These are phyloP conservation scores for Chaetomiaceae sp. DNA, from an alignment of 2,329 filamentous ascomycete species.

Conservation along the genomic window DNA sequence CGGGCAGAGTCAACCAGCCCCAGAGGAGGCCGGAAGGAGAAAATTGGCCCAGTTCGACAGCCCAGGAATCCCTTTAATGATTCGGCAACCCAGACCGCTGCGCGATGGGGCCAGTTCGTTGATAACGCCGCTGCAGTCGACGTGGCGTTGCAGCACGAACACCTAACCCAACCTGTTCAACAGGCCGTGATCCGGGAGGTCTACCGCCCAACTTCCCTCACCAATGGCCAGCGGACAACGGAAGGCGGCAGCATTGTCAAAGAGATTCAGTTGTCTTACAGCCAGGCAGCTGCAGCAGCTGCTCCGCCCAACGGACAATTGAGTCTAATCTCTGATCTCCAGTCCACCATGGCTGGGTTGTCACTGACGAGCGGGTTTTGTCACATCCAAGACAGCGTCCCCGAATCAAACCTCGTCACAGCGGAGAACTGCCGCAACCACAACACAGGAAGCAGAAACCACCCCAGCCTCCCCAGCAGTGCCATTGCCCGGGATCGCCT, in stretches of 20 bases:
- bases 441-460: no score
- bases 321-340: neutral
- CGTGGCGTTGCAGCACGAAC: neutral
- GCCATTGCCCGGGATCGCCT: no score
- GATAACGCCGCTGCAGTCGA: slow-evolving; percentile 10
- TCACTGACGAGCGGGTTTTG: neutral
- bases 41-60: neutral
- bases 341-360: neutral
- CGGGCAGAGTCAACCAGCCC: no score
- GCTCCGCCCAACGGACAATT: neutral
- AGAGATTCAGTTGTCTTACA: neutral
- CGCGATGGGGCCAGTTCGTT: neutral
- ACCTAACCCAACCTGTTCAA: neutral
- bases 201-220: slow-evolving; percentile 14
- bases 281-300: neutral
- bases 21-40: neutral
- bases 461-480: no score
- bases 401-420: no score
- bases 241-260: neutral
- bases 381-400: neutral
- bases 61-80: no score
- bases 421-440: no score
- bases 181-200: slow-evolving; percentile 7
- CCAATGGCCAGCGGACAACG: slow-evolving; percentile 9
- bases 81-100: neutral